Evolutionary conservation across 305 asterid species (phyloP), one percentile per base, ranked within the genome.

Genomic region (Fraxinus platypoda): DNA sequence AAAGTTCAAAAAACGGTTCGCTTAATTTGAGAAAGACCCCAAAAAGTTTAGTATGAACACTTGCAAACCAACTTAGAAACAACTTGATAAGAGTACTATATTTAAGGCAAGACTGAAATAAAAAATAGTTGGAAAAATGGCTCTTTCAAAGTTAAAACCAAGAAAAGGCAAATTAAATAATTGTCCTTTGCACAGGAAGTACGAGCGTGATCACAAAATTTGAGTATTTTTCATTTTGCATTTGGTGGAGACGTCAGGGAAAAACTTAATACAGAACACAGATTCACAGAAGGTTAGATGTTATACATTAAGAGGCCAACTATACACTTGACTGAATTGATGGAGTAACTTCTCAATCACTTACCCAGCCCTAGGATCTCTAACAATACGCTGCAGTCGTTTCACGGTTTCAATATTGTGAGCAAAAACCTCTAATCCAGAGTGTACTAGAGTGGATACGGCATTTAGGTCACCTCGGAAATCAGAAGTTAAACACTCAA

Each of bases 301-400:
- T 68, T 30, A 28, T 68, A 68, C 35, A 68, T 68, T 12, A 68
- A 11, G 38, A 68, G 35, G 74, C 74, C 21, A 28, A 30, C 38
- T 30, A 30, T 26, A 52, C 46, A 75, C 81, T 37, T 75, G 81
- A 77, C 54, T 64, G 77, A 49, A 84, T 72, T 15, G n/a, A 82
- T 35, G 66, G 78, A 77, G 66, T 59, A 80, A 19, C 30, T 34
- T 76, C 2, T 57, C 43, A 82, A 78, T 78, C 81, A 83, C 95
- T 88, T 83, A 94, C 99, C 98, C 97, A 78, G 99, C 98, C 84
- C 98, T 92, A 28, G 98, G 98, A 90, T 94, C 99, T 87, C 99
- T 92, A 80, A 96, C 98, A 81, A 94, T 90, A 76, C 97, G 93
- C 85, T 96, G 98, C 82, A 96, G 90, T 9, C 97, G 90, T 87